phyloP scores from a whole-genome alignment of 805 yeast species.

The Candida cerambycidarum region DNA sequence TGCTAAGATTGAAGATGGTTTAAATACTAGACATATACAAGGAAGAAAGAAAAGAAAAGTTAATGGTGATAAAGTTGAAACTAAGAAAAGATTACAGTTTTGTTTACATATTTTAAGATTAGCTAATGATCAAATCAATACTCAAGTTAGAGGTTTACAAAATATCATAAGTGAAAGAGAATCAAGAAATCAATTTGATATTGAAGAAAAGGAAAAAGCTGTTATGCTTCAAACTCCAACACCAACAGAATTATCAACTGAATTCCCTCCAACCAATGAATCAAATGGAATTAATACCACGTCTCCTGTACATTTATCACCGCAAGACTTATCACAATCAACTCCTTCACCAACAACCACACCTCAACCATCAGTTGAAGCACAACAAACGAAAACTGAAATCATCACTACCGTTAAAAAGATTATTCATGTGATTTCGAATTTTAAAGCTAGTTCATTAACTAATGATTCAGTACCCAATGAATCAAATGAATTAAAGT shows the following conservation, averaged over 20 bases:
- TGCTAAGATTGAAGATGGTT: conserved; percentile 45
- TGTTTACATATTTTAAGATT: conserved; percentile 75
- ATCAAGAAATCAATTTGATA: conserved; percentile 3
- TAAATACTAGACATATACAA: conserved; percentile 36
- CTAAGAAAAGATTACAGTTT: conserved; percentile 72
- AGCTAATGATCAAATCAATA: conserved; percentile 75
- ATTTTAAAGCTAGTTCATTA: conserved; percentile 54
- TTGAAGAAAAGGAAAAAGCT: conserved; percentile 9
- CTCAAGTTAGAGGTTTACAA: conserved; percentile 65
- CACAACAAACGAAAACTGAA: conserved; percentile 65
- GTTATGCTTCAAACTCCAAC: conserved; percentile 14
- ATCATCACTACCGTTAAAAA: conserved; percentile 87
- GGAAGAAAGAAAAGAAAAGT: conserved; percentile 14
- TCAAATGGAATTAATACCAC: no score
- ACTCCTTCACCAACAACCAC: not conserved
- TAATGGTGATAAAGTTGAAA: conserved; percentile 42
- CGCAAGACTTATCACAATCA: conserved; percentile 6
- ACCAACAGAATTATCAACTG: conserved; percentile 5
- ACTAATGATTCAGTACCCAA: conserved; percentile 37
- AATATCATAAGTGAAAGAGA: conserved; percentile 48
- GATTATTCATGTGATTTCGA: conserved; percentile 81
- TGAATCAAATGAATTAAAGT: conserved; percentile 41
- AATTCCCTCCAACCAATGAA: not conserved
- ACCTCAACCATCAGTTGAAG: conserved; percentile 6
- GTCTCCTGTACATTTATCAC: no score